Base-by-base conservation (phyloP, 2,329 filamentous ascomycete species). In the Cordyceps militaris region DNA sequence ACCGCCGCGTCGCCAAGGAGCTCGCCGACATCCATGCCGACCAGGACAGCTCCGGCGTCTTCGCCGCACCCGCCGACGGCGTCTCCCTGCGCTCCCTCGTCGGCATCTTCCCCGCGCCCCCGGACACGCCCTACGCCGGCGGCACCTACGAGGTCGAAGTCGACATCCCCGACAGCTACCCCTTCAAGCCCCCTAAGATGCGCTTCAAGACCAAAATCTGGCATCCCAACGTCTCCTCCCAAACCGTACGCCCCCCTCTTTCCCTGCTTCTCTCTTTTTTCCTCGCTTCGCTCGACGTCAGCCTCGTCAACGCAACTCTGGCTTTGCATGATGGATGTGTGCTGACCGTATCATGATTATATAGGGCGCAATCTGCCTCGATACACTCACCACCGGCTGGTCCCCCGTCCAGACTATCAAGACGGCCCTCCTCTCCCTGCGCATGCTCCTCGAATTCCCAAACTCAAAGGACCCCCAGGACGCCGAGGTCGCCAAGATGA, bases 381-480 rank as follows among this genome's bases (percentile, higher is more conserved):
- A 99, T 70, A 97, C 92, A 0, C 82, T 99, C 16, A 87, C 88
- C 10, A 83, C 83, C 13, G 91, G 89, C 65, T 99, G 94, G 94
- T 96, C 93, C 6, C 94, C 94, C 0, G 92, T 99, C 24, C 54
- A 97, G 61, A 99, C 93, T 14, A 93, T 99, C 72, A 97, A 97
- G 75, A 95, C 91, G 21, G 91, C 93, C 38, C 83, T 99, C 47
- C 85, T 99, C 59, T 97, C 92, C 28, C 80, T 99, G 32, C 92
- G 96, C 71, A 93, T 92, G 64, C 84, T 99, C 19, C 88, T 99
- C 67, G 91, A 91, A 74, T 90, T 87, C 19, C 94, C 94, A 3
- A 95, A 99, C 71, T 93, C 94, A 0, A 95, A 93, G 66, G 94
- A 99, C 64, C 94, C 94, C 0, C 94, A 99, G 75, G 94, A 99